These are phyloP conservation scores for Mycena sanguinolenta DNA, from an alignment of 768 basidiomycete species.

Conservation along the genomic window DNA sequence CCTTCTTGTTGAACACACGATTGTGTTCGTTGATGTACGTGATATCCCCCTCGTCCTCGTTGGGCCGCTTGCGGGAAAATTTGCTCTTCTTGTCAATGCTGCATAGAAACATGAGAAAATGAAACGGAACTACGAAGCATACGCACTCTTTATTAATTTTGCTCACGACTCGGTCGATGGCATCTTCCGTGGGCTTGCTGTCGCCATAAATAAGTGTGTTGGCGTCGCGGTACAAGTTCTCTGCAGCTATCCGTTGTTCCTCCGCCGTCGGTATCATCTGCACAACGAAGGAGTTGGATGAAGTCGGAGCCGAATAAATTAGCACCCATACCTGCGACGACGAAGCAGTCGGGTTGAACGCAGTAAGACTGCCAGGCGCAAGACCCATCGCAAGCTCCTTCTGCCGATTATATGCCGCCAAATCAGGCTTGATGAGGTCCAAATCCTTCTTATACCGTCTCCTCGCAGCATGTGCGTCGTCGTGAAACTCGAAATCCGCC, in stretches of 20 bases:
- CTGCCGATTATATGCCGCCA: slow-evolving; percentile 88
- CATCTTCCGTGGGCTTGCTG: slow-evolving; percentile 95
- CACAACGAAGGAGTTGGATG: slow-evolving; percentile 19
- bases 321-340: slow-evolving; percentile 53
- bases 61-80: slow-evolving; percentile 88
- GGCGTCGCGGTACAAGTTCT: slow-evolving; percentile 92
- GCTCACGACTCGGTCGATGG: slow-evolving; percentile 90
- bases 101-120: slow-evolving; percentile 26
- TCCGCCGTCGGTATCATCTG: slow-evolving; percentile 68
- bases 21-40: slow-evolving; percentile 99
- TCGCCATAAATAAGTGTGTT: slow-evolving; percentile 95
- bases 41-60: slow-evolving; percentile 96
- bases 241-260: slow-evolving; percentile 78
- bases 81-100: slow-evolving; percentile 93
- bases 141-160: slow-evolving; percentile 96
- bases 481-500: slow-evolving; percentile 93
- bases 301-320: not conserved
- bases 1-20: slow-evolving; percentile 98
- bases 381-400: slow-evolving; percentile 89
- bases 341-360: slow-evolving; percentile 66
- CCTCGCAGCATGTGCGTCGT: slow-evolving; percentile 91
- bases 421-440: slow-evolving; percentile 88
- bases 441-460: slow-evolving; percentile 94
- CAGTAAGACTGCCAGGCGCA: slow-evolving; percentile 75
- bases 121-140: not conserved